Percentiles rank a stretch among this genome's conserved stretches.
Evolutionary conservation across 495 filamentous ascomycete species (phyloP).

Genomic region (Neurospora discreta): DNA sequence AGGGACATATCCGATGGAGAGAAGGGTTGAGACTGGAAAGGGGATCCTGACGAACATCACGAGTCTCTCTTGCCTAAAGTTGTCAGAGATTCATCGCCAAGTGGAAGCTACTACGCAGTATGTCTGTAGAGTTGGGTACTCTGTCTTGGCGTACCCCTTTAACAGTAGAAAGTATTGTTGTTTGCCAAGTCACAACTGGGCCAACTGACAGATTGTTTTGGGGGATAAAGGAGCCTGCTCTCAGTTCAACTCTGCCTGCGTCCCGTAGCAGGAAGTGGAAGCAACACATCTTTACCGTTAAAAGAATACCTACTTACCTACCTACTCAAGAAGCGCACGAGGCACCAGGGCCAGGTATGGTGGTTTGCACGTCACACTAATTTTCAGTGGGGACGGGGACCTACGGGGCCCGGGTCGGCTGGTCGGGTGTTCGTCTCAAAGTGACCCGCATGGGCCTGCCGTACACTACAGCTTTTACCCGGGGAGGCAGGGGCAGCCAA

Average conservation of each 20-base stretch:
- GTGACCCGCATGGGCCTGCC: too few relatives aligned
- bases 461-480: too few relatives aligned
- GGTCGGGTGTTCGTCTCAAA: neutral
- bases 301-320: too few relatives aligned
- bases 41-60: neutral
- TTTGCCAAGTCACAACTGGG: too few relatives aligned
- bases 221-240: too few relatives aligned
- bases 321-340: neutral
- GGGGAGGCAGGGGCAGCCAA: too few relatives aligned
- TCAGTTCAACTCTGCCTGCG: too few relatives aligned
- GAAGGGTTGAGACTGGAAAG: neutral
- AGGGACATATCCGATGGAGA: neutral
- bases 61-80: neutral
- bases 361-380: neutral
- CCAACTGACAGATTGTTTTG: too few relatives aligned
- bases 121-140: neutral
- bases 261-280: too few relatives aligned
- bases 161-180: too few relatives aligned
- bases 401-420: neutral
- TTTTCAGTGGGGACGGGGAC: neutral
- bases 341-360: neutral
- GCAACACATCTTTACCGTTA: too few relatives aligned
- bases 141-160: neutral
- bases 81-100: neutral
- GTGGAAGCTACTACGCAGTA: too few relatives aligned